phyloP scores from a whole-genome alignment of 768 basidiomycete species.

The Rubroboletus satanas region DNA sequence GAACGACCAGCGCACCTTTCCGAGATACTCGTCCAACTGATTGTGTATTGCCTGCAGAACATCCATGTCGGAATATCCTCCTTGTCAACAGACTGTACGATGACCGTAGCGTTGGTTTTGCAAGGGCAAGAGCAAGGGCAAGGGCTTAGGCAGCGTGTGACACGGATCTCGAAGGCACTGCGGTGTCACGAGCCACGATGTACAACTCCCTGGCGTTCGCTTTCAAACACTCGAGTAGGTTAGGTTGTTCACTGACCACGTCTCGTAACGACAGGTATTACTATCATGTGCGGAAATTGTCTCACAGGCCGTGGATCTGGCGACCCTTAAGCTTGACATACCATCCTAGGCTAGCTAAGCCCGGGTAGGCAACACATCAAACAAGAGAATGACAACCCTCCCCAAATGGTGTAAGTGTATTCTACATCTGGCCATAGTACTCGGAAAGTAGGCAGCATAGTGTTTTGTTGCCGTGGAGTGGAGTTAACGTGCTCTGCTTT shows the following conservation, averaged over 20 bases:
- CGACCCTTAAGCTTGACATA: not conserved
- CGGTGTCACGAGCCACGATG: conserved; percentile 13
- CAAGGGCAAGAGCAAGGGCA: not conserved
- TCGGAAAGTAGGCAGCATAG: not conserved
- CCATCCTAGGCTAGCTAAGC: not conserved
- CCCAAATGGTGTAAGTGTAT: not conserved
- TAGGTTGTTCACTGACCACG: not conserved
- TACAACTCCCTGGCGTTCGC: not conserved
- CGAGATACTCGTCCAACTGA: conserved; percentile 20
- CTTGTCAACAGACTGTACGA: not conserved
- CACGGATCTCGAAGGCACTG: not conserved
- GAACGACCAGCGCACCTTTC: conserved; percentile 16
- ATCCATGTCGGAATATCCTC: conserved; percentile 10
- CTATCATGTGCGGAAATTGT: not conserved
- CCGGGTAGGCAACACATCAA: not conserved
- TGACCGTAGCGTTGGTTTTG: not conserved
- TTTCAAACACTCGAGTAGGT: not conserved
- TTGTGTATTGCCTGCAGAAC: conserved; percentile 11
- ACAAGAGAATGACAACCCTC: not conserved
- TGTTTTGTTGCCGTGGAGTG: not conserved
- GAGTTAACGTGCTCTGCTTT: not conserved
- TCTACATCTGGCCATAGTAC: too few species aligned
- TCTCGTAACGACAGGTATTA: conserved; percentile 2
- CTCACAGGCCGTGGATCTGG: not conserved
- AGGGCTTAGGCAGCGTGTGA: not conserved